These are phyloP conservation scores for Phytophthora colocasiae DNA, from an alignment of 352 stramenopile genomes.

Conservation along the genomic window DNA sequence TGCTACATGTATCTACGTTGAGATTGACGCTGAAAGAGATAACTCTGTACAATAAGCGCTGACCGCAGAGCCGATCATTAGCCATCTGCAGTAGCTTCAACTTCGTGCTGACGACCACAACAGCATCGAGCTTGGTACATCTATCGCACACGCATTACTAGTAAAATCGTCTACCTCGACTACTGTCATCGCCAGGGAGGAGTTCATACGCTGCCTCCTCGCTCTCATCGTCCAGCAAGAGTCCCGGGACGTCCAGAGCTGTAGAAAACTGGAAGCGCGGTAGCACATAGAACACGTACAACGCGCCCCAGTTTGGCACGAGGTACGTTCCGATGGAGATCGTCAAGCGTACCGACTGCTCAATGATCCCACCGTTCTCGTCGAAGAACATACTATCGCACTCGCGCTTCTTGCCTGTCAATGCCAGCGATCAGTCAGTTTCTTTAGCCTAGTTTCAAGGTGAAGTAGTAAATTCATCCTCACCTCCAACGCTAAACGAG, in stretches of 20 bases:
- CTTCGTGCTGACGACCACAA: slow-evolving; percentile 7
- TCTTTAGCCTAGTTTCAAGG: background rate
- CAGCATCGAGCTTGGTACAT: background rate
- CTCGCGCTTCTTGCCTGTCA: slow-evolving; percentile 36
- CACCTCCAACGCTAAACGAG: slow-evolving; percentile 57
- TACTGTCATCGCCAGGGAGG: slow-evolving; percentile 25
- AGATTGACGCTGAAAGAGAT: no score
- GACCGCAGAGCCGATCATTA: slow-evolving; percentile 4
- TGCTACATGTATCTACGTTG: no score
- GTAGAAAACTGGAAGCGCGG: slow-evolving; percentile 73
- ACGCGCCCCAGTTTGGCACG: slow-evolving; percentile 66
- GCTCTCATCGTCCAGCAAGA: slow-evolving; percentile 34
- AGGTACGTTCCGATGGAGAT: slow-evolving; percentile 65
- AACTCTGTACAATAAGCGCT: no score
- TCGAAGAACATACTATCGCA: slow-evolving; percentile 82
- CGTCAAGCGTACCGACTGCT: slow-evolving; percentile 60
- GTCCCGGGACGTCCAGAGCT: slow-evolving; percentile 59
- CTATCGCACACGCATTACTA: slow-evolving; percentile 15
- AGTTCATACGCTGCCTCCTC: slow-evolving; percentile 26
- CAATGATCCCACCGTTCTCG: slow-evolving; percentile 57
- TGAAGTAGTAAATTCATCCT: slow-evolving; percentile 6
- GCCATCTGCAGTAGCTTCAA: slow-evolving; percentile 16
- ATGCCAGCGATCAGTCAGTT: slow-evolving; percentile 1
- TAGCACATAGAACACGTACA: slow-evolving; percentile 81
- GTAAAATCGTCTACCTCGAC: slow-evolving; percentile 24